Percentiles rank a stretch among this genome's conserved stretches.
These are phyloP conservation scores for Glarea lozoyensis DNA, from an alignment of 495 filamentous ascomycete genomes.

Conservation along the genomic window DNA sequence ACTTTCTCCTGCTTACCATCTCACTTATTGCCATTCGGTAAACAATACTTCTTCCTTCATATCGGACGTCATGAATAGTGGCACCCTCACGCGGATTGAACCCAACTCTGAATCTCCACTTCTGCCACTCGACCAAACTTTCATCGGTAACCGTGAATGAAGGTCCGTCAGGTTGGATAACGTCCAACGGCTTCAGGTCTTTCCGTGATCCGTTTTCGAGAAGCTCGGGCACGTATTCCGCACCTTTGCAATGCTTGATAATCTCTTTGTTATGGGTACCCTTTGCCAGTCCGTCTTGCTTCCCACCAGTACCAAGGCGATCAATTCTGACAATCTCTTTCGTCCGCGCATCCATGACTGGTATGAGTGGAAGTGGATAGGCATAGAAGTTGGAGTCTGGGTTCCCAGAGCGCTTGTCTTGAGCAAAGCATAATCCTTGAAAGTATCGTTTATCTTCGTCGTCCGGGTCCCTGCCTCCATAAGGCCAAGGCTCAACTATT, in stretches of 20 bases:
- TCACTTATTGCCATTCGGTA: constrained; percentile 63
- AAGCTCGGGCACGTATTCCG: constrained; percentile 59
- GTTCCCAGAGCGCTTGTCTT: constrained; percentile 25
- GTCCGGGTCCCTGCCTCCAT: constrained; percentile 51
- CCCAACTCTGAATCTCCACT: constrained; percentile 62
- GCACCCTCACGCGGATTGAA: constrained; percentile 68
- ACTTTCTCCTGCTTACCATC: too few species aligned
- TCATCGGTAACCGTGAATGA: constrained; percentile 37
- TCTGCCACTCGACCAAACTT: constrained; percentile 55
- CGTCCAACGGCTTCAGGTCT: constrained; percentile 42
- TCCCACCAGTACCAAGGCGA: constrained; percentile 38
- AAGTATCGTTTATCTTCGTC: constrained; percentile 34
- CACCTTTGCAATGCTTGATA: constrained; percentile 4
- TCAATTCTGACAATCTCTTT: constrained; percentile 45
- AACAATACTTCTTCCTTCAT: constrained; percentile 57
- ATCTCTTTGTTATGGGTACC: constrained; percentile 2
- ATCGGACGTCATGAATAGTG: constrained; percentile 60
- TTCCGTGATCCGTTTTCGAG: constrained; percentile 32
- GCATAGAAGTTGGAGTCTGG: constrained; percentile 22
- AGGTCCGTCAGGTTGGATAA: constrained; percentile 43
- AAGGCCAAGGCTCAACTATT: constrained; percentile 25
- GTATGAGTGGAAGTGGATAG: constrained; percentile 16
- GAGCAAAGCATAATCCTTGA: constrained; percentile 26
- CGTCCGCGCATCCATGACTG: constrained; percentile 41
- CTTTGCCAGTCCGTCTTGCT: constrained; percentile 27